phyloP scores from a whole-genome alignment of 441 rosid genomes.

The Erysimum cheiri region DNA sequence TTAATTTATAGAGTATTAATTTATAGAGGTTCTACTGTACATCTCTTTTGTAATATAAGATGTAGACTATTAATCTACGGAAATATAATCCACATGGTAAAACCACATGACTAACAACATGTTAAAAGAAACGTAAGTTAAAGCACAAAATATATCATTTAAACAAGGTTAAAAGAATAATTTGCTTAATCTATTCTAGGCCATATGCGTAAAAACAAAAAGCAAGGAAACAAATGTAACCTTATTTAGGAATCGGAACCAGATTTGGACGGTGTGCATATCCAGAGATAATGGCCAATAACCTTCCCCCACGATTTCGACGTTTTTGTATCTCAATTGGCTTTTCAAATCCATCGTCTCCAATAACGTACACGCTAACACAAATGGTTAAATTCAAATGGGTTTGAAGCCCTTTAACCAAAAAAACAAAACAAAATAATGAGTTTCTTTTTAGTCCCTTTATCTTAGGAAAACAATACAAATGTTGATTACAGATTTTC shows the following conservation, averaged over 20 bases:
- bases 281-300: not conserved
- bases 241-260: not conserved
- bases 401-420: no score
- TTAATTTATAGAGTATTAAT: no score
- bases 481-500: no score
- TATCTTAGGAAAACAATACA: no score
- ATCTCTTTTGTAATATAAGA: no score
- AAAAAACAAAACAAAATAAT: no score
- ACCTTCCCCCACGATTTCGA: not conserved
- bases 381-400: not conserved
- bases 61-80: not conserved
- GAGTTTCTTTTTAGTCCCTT: no score
- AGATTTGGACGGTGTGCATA: constrained; percentile 2
- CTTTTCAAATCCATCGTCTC: not conserved
- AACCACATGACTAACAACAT: not conserved
- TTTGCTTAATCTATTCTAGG: not conserved
- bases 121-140: not conserved
- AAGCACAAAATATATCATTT: not conserved
- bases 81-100: not conserved
- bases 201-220: not conserved
- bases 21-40: no score
- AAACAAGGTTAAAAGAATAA: not conserved
- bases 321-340: not conserved
- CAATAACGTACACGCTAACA: not conserved
- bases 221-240: not conserved